Conservation (phyloP, 495 filamentous ascomycete genomes). For the Hypoxylon fragiforme region DNA sequence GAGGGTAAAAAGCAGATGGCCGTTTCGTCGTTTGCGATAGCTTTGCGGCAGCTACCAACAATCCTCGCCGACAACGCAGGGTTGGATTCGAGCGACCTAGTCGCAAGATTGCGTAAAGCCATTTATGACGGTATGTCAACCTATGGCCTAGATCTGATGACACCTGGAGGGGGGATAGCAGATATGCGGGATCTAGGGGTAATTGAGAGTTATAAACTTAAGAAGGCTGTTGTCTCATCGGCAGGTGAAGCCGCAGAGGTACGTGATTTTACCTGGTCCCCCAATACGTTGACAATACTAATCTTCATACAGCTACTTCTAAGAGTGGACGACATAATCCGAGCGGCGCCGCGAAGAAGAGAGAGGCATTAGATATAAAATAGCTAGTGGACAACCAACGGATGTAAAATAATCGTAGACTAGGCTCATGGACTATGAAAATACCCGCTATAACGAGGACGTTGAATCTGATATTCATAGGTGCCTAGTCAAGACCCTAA, state of each 20-base stretch:
- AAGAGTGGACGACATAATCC: constrained; percentile 86
- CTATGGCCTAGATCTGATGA: constrained; percentile 85
- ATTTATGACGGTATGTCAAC: constrained; percentile 92
- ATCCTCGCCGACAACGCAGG: constrained; percentile 98
- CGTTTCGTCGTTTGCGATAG: constrained; percentile 84
- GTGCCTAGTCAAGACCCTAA: background rate
- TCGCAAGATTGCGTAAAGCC: constrained; percentile 86
- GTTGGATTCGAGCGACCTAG: constrained; percentile 90
- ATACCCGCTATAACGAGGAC: constrained; percentile 21
- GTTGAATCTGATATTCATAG: background rate
- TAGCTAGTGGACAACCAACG: background rate
- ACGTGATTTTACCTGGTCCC: constrained; percentile 36
- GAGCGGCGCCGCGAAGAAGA: constrained; percentile 72
- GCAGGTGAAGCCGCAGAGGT: constrained; percentile 97
- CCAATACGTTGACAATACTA: background rate
- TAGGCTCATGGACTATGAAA: constrained; percentile 21
- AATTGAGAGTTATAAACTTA: constrained; percentile 97
- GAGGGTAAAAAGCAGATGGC: constrained; percentile 96
- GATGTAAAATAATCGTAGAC: constrained; percentile 27
- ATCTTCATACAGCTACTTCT: constrained; percentile 64
- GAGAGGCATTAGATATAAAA: constrained; percentile 54
- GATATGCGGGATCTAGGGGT: constrained; percentile 97
- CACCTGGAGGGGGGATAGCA: constrained; percentile 88
- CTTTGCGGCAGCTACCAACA: constrained; percentile 89
- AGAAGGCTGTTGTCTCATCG: constrained; percentile 92